Evolutionary conservation across 2,329 filamentous ascomycete species (phyloP).

Genomic region (Colletotrichum costaricense): DNA sequence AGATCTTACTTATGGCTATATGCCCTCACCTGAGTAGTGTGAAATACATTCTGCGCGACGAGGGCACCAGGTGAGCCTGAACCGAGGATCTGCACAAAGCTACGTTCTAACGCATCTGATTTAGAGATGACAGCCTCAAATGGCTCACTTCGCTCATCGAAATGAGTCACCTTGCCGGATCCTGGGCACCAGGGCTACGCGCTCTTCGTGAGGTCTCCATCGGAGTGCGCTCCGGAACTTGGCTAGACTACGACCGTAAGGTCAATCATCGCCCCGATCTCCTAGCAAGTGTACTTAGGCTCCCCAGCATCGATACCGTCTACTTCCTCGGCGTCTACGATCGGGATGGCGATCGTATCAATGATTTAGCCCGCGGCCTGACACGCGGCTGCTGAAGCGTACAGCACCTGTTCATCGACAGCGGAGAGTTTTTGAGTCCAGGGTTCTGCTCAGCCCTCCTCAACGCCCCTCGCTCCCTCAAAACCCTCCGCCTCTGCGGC

Average conservation of each 20-base stretch:
- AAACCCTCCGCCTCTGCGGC: not conserved
- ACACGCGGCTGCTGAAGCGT: not conserved
- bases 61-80: not conserved
- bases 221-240: not conserved
- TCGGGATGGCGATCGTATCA: too few species aligned
- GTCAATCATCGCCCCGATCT: not conserved
- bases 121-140: not conserved
- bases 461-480: constrained; percentile 5
- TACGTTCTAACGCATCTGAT: not conserved
- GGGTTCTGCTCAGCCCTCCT: not conserved
- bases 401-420: constrained; percentile 1
- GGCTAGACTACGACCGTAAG: not conserved
- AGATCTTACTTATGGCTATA: not conserved
- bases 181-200: constrained; percentile 1
- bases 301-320: not conserved
- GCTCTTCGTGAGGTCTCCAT: constrained; percentile 5
- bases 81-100: not conserved
- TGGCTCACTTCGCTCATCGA: not conserved
- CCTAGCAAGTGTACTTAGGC: not conserved
- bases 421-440: not conserved
- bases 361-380: not conserved
- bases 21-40: constrained; percentile 10
- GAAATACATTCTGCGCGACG: not conserved
- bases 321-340: constrained; percentile 3
- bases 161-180: not conserved